phyloP scores from a whole-genome alignment of 2,329 filamentous ascomycete species.

The Fusarium pseudonygamai region DNA sequence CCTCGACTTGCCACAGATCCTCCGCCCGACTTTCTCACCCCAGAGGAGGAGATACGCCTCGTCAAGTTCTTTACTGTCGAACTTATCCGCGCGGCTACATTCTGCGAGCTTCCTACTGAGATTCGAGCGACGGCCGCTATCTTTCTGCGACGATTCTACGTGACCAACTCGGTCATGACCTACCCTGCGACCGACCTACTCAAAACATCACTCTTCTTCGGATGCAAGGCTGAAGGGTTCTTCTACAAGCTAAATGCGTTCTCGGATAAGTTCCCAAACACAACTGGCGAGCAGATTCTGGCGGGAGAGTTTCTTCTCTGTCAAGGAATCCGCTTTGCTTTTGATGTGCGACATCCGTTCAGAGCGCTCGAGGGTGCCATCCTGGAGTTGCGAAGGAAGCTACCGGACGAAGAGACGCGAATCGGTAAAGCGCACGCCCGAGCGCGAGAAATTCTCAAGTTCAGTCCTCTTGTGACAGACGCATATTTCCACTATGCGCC shows the following conservation, averaged over 20 bases:
- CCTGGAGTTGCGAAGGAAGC: constrained; percentile 79
- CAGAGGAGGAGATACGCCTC: constrained; percentile 83
- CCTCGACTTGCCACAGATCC: constrained; percentile 63
- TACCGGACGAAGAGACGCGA: constrained; percentile 65
- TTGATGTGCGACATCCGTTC: constrained; percentile 92
- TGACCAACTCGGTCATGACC: constrained; percentile 95
- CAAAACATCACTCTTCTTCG: constrained; percentile 91
- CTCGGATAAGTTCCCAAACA: constrained; percentile 73
- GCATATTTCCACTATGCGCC: constrained; percentile 98
- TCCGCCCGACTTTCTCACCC: constrained; percentile 80
- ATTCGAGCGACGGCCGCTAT: constrained; percentile 78
- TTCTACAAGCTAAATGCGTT: constrained; percentile 75
- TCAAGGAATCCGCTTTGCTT: constrained; percentile 90
- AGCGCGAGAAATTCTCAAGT: constrained; percentile 78
- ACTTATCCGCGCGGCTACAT: constrained; percentile 65
- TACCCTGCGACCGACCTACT: constrained; percentile 92
- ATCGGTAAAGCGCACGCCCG: constrained; percentile 73
- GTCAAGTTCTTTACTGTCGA: constrained; percentile 79
- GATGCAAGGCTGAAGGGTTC: constrained; percentile 89
- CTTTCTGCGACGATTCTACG: constrained; percentile 93
- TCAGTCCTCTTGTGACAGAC: constrained; percentile 86
- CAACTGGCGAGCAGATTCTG: constrained; percentile 82
- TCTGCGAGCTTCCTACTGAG: constrained; percentile 61
- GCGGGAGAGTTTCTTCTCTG: constrained; percentile 93
- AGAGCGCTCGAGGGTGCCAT: constrained; percentile 86